phyloP scores from a whole-genome alignment of 2,329 filamentous ascomycete genomes.

The Lecanicillium sp. region DNA sequence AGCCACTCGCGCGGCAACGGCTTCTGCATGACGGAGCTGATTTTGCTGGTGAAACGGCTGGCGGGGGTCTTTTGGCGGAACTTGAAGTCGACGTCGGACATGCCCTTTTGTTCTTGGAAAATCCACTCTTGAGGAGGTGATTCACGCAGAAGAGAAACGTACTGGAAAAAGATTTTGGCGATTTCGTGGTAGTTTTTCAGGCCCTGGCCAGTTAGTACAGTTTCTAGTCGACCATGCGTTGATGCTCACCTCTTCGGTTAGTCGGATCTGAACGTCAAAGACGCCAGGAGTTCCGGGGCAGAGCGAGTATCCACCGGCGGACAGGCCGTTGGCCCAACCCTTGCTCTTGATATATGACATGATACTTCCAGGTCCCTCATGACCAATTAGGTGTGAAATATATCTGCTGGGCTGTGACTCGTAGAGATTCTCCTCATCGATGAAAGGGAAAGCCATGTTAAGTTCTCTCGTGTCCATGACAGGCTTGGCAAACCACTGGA shows the following conservation, averaged over 20 bases:
- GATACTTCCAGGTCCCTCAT: constrained; percentile 88
- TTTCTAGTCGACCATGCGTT: too few species aligned
- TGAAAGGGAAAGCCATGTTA: constrained; percentile 75
- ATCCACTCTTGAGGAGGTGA: constrained; percentile 84
- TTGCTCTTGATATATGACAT: constrained; percentile 85
- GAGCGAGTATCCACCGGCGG: constrained; percentile 67
- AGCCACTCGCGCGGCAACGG: constrained; percentile 81
- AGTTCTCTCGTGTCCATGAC: constrained; percentile 82
- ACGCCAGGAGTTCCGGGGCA: constrained; percentile 72
- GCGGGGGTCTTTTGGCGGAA: constrained; percentile 91
- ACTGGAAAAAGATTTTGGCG: constrained; percentile 80
- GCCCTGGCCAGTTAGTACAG: constrained; percentile 41
- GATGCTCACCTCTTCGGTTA: constrained; percentile 79
- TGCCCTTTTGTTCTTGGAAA: constrained; percentile 81
- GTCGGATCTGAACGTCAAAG: constrained; percentile 70
- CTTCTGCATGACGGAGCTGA: constrained; percentile 86
- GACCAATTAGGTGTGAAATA: constrained; percentile 81
- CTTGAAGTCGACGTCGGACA: constrained; percentile 90
- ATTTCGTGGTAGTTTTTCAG: constrained; percentile 77
- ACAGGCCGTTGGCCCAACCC: constrained; percentile 81
- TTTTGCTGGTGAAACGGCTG: constrained; percentile 79
- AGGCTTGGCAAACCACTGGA: constrained; percentile 80
- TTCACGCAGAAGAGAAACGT: constrained; percentile 79
- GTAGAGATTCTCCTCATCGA: constrained; percentile 74
- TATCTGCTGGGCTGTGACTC: constrained; percentile 80